Evolutionary conservation across 345 rosid species (phyloP).

Genomic region (Sisymbrium altissimum): DNA sequence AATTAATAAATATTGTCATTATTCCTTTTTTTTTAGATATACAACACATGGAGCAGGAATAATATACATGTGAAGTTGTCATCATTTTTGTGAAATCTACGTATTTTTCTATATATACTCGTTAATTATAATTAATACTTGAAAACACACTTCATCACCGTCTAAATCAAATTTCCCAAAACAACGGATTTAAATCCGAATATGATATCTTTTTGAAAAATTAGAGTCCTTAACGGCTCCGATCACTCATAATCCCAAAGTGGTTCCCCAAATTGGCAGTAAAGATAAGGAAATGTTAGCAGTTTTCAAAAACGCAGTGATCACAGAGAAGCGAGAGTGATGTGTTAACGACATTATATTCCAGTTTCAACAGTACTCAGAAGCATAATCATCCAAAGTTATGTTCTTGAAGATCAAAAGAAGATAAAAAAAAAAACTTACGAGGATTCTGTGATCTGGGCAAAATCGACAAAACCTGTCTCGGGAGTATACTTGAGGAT

Average conservation of each 20-base stretch:
- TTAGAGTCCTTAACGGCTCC: background rate
- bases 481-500: conserved; percentile 35
- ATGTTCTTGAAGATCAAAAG: background rate
- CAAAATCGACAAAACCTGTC: conserved; percentile 32
- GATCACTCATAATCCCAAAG: background rate
- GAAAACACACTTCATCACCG: background rate
- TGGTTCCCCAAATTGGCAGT: background rate
- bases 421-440: background rate
- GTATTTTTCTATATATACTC: background rate
- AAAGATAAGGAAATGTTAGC: background rate
- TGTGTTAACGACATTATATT: background rate
- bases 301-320: background rate
- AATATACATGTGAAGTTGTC: background rate
- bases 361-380: background rate
- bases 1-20: background rate
- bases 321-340: background rate
- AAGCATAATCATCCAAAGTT: background rate
- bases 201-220: background rate
- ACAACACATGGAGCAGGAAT: background rate
- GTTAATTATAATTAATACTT: too few relatives aligned
- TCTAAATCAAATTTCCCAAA: background rate
- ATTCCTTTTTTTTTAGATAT: background rate
- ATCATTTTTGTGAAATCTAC: background rate
- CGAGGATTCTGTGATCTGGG: conserved; percentile 23
- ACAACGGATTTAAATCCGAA: background rate